Evolutionary conservation across 805 yeast species (phyloP).

Genomic region (Pichia scutulata): DNA sequence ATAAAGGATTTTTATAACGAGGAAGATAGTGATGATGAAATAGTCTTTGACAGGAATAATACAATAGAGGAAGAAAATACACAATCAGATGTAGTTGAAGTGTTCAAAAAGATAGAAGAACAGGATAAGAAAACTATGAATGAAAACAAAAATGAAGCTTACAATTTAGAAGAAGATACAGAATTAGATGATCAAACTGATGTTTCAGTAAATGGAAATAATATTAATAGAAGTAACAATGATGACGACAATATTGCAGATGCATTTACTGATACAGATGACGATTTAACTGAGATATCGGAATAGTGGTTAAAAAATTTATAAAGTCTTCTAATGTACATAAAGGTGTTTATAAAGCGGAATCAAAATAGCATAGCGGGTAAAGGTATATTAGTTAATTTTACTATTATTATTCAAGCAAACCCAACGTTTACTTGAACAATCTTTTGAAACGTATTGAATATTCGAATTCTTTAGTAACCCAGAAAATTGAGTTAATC

Average conservation of each 20-base stretch:
- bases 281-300: not conserved
- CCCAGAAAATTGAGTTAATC: constrained; percentile 3
- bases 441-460: constrained; percentile 9
- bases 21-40: not conserved
- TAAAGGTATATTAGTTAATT: not conserved
- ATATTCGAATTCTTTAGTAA: constrained; percentile 6
- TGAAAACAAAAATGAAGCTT: not conserved
- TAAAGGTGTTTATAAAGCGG: not conserved
- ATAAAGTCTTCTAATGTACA: not conserved
- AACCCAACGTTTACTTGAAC: constrained; percentile 9
- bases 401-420: not conserved
- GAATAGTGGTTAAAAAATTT: not conserved
- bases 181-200: constrained; percentile 3
- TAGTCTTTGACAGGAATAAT: not conserved
- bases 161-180: constrained; percentile 4
- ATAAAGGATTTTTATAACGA: not conserved
- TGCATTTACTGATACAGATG: not conserved
- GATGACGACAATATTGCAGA: not conserved
- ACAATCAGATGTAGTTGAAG: not conserved
- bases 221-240: not conserved
- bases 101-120: not conserved
- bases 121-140: not conserved
- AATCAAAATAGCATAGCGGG: not conserved
- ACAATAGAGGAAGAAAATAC: not conserved
- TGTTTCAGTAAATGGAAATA: not conserved